These are phyloP conservation scores for Leptosphaerulina australis DNA, from an alignment of 2,329 filamentous ascomycete species.

Conservation along the genomic window DNA sequence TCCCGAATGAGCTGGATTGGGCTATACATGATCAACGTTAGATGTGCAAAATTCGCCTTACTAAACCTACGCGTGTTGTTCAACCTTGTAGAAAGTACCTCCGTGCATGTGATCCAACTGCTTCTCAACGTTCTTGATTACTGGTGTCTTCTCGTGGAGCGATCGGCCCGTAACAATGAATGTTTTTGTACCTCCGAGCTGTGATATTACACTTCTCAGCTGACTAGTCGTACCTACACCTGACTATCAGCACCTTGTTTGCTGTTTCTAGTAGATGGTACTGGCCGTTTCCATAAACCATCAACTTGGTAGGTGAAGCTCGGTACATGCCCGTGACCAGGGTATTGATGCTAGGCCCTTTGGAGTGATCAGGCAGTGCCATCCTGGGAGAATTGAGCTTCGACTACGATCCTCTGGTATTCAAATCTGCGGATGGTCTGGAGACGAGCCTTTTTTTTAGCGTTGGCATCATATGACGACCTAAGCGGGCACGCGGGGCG, in stretches of 20 bases:
- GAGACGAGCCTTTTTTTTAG: background rate
- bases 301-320: conserved; percentile 46
- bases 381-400: conserved; percentile 22
- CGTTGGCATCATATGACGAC: background rate
- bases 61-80: conserved; percentile 59
- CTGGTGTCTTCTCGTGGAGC: conserved; percentile 59
- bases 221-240: conserved; percentile 42
- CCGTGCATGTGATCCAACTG: conserved; percentile 56
- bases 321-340: conserved; percentile 42
- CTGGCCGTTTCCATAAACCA: conserved; percentile 46
- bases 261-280: background rate
- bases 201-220: conserved; percentile 38
- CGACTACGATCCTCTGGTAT: background rate
- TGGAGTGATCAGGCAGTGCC: conserved; percentile 43
- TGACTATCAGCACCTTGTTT: conserved; percentile 5
- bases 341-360: conserved; percentile 35
- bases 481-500: background rate
- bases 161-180: conserved; percentile 63
- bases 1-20: conserved; percentile 46
- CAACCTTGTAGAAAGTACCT: conserved; percentile 61
- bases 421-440: background rate
- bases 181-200: conserved; percentile 54
- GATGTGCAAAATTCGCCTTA: conserved; percentile 30
- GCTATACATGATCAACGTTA: conserved; percentile 27
- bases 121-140: conserved; percentile 60